phyloP scores from a whole-genome alignment of 345 rosid genomes.

The Eucalyptus caleyi region DNA sequence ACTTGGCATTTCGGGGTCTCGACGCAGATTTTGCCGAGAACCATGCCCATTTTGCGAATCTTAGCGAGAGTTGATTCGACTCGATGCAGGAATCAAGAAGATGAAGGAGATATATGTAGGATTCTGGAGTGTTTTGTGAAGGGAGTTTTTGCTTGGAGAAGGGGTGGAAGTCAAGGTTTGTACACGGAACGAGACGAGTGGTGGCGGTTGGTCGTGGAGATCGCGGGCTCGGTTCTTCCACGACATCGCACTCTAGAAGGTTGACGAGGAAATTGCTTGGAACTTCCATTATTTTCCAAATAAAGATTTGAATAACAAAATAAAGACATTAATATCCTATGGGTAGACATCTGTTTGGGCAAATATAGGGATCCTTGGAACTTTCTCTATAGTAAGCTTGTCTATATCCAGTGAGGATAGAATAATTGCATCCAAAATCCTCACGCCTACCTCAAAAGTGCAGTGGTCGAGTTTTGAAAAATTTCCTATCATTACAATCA shows the following conservation, averaged over 20 bases:
- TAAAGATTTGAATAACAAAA: not conserved
- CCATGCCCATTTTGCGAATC: conserved; percentile 43
- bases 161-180: not conserved
- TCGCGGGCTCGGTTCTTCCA: conserved; percentile 17
- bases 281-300: not conserved
- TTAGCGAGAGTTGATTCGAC: not conserved
- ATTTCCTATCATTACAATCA: too few species aligned
- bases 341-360: too few species aligned
- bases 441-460: too few species aligned
- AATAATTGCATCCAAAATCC: too few species aligned
- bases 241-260: not conserved
- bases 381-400: too few species aligned
- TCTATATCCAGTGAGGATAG: too few species aligned
- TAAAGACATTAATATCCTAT: too few species aligned
- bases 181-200: not conserved
- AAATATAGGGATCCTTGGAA: too few species aligned
- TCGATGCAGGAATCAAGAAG: not conserved
- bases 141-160: not conserved
- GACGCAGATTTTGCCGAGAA: conserved; percentile 62
- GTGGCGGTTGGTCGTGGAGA: not conserved
- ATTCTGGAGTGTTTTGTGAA: not conserved
- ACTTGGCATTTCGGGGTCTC: conserved; percentile 69
- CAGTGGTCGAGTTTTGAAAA: too few species aligned
- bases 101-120: not conserved
- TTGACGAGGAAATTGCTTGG: not conserved